These are phyloP conservation scores for Diaporthe capsici DNA, from an alignment of 2,329 filamentous ascomycete genomes.

Conservation along the genomic window DNA sequence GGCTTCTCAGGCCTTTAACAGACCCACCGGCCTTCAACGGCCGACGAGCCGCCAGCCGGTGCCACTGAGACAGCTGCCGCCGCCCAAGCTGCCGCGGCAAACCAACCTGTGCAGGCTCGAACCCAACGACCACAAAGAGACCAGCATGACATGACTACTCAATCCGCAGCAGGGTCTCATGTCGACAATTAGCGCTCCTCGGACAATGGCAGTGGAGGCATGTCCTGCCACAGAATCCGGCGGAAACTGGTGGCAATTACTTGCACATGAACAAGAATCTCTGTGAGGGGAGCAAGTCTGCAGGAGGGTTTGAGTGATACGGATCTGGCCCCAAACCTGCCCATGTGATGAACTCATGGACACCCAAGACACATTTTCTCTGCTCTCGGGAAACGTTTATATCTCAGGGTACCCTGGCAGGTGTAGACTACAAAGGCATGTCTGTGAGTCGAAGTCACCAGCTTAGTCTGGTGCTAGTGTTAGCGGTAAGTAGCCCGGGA, in stretches of 20 bases:
- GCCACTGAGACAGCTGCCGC: neutral
- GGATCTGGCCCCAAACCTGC: neutral
- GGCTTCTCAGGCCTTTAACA: neutral
- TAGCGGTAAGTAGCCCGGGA: neutral
- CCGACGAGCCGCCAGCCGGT: neutral
- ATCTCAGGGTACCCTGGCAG: neutral
- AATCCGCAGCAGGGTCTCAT: no score
- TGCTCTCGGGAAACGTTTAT: neutral
- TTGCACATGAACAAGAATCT: neutral
- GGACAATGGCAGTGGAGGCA: neutral
- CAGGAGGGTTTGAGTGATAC: no score
- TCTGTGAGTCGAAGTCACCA: neutral
- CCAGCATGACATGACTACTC: neutral
- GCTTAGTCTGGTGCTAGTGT: neutral
- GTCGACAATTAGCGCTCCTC: neutral
- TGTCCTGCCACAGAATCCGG: neutral
- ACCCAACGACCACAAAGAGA: constrained; percentile 4
- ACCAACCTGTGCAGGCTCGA: neutral
- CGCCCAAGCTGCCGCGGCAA: neutral
- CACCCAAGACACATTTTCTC: neutral
- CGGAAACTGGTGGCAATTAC: neutral
- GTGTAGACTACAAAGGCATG: neutral
- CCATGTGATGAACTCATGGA: neutral
- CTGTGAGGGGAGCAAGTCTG: neutral
- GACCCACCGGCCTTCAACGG: neutral